phyloP scores from a whole-genome alignment of 176 grass and related monocot genomes.

The Elaeis guineensis region DNA sequence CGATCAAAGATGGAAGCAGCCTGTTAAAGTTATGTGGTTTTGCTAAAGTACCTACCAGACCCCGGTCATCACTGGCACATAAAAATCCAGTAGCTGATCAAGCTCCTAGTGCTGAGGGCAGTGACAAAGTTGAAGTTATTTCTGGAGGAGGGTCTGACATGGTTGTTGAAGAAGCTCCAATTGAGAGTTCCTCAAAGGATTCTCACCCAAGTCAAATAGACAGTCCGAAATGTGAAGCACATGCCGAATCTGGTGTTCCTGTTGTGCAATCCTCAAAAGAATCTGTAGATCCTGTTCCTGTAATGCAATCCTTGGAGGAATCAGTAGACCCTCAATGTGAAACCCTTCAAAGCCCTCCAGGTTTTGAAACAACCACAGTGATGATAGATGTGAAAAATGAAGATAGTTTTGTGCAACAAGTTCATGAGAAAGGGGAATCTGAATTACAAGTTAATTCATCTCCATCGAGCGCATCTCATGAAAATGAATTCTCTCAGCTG shows the following conservation, averaged over 20 bases:
- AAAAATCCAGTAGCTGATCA: conserved; percentile 25
- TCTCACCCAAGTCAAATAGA: conserved; percentile 23
- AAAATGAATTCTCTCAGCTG: conserved; percentile 25
- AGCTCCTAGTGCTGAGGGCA: conserved; percentile 18
- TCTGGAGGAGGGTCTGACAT: conserved; percentile 20
- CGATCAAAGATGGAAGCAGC: conserved; percentile 15
- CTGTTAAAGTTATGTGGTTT: conserved; percentile 49
- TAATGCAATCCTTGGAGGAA: conserved; percentile 28
- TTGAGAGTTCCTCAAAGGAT: conserved; percentile 19
- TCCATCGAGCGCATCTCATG: conserved; percentile 21
- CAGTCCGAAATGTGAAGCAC: conserved; percentile 19
- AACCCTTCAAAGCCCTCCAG: conserved; percentile 8
- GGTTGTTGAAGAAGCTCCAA: conserved; percentile 27
- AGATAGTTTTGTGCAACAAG: conserved; percentile 27
- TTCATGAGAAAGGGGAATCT: conserved; percentile 28
- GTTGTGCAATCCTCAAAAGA: background rate
- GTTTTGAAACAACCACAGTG: conserved; percentile 30
- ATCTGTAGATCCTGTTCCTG: too few species aligned
- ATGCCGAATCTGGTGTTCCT: conserved; percentile 18
- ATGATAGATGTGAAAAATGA: conserved; percentile 18
- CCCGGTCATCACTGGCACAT: conserved; percentile 39
- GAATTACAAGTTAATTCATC: conserved; percentile 20
- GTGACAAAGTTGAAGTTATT: conserved; percentile 29
- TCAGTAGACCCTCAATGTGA: conserved; percentile 1
- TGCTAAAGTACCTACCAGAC: conserved; percentile 54